Conservation (phyloP, 1,139 yeast genomes). For the Chernovozyma sophiae-reginae region DNA sequence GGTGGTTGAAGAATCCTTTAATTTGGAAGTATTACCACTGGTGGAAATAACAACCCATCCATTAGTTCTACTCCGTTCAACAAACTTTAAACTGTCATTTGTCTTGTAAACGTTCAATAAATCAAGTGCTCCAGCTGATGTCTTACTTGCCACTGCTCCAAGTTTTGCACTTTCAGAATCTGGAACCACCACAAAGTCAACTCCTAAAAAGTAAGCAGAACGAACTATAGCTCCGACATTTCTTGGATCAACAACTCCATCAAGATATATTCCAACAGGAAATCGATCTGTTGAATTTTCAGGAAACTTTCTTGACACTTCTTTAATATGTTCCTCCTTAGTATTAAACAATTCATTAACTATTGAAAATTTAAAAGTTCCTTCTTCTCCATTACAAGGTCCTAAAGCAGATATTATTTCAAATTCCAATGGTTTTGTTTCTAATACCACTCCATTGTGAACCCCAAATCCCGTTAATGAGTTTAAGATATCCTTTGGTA, state of each 20-base stretch:
- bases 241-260: conserved; percentile 86
- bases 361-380: conserved; percentile 20
- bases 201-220: conserved; percentile 81
- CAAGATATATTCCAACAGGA: conserved; percentile 76
- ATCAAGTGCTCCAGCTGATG: conserved; percentile 89
- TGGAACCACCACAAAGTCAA: conserved; percentile 72
- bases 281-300: conserved; percentile 17
- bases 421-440: conserved; percentile 55
- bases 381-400: conserved; percentile 20
- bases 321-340: conserved; percentile 11
- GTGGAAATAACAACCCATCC: conserved; percentile 81
- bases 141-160: conserved; percentile 74
- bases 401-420: conserved; percentile 36
- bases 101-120: conserved; percentile 58
- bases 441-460: conserved; percentile 78
- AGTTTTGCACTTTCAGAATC: conserved; percentile 68
- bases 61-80: conserved; percentile 48
- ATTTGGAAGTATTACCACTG: conserved; percentile 21
- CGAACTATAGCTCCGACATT: conserved; percentile 85
- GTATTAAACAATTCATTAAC: conserved; percentile 18
- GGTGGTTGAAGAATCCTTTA: background rate
- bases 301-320: conserved; percentile 13
- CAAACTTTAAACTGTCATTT: conserved; percentile 55
- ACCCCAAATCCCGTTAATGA: conserved; percentile 63
- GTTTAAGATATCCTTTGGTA: conserved; percentile 56